These are phyloP conservation scores for Spongospora subterranea DNA, from an alignment of 208 protist species.

Conservation along the genomic window DNA sequence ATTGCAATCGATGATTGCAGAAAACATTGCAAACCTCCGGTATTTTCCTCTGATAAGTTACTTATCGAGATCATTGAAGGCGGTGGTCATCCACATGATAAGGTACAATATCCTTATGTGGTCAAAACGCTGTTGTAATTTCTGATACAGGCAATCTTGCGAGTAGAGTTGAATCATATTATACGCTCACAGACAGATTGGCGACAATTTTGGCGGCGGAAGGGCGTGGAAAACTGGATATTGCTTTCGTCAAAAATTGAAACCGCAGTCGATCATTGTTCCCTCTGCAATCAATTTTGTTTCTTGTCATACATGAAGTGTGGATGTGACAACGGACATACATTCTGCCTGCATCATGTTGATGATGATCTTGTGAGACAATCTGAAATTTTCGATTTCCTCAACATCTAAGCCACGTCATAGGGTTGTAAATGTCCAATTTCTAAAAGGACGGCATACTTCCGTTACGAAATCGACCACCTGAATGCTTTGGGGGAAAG, in stretches of 20 bases:
- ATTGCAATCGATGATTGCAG: not conserved
- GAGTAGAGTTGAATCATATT: not conserved
- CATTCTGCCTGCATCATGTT: constrained; percentile 1
- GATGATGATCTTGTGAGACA: not conserved
- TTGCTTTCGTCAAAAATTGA: not conserved
- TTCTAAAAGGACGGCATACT: not conserved
- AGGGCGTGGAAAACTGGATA: not conserved
- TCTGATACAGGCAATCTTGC: not conserved
- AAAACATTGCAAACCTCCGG: not conserved
- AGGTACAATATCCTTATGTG: not conserved
- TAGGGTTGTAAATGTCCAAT: constrained; percentile 20
- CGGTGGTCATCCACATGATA: not conserved
- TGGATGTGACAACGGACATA: not conserved
- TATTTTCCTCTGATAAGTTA: constrained; percentile 32
- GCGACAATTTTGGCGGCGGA: not conserved
- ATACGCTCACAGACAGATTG: not conserved
- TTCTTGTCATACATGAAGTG: constrained; percentile 44
- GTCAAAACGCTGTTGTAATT: not conserved
- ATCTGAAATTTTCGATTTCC: not conserved
- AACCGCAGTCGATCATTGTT: not conserved
- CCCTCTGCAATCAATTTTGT: constrained; percentile 11
- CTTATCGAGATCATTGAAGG: not conserved
- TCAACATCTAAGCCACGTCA: not conserved
- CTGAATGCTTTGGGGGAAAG: not conserved
- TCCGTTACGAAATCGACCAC: not conserved